Base-by-base conservation (phyloP, 768 basidiomycete species). In the Pholiota conissans region DNA sequence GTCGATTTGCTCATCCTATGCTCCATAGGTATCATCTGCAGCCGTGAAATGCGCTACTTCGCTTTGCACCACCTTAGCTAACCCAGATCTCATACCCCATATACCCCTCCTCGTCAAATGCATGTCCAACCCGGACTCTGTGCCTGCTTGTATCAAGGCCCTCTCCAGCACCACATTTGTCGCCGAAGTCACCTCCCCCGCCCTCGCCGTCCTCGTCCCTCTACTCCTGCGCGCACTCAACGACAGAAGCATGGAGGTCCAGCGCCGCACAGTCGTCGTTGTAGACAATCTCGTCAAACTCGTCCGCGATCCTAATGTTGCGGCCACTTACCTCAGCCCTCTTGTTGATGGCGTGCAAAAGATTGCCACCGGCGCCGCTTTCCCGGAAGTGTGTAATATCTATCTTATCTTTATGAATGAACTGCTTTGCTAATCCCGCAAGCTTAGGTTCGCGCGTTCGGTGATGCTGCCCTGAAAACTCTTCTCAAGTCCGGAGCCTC, bases 231-330 rank as follows among this genome's bases (percentile, higher is more conserved):
- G 96, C 67, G 95, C 93, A 9, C 79, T 98, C 65, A 95, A 95
- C 63, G 95, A 97, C 70, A 84, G 95, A 62, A 94, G 93, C 57
- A 97, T 95, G 88, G 95, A 97, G 65, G 92, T 95, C 18, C 94
- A 96, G 69, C 89, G 96, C 56, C 87, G 96, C 57, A 89, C 93
- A 0, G 95, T 97, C 57, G 88, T 98, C 49, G 93, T 98, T 67
- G 85, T 95, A 59, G 94, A 96, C 68, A 98, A 98, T 74, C 80
- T 98, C 54, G 95, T 97, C 74, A 98, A 98, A 75, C 90, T 98
- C 60, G 96, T 98, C 39, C 90, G 96, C 61, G 86, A 95, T 66
- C 90, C 92, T 2, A 86, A 82, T 58, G 85, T 98, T 35, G 96
- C 96, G 50, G 95, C 95, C 3, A 82, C 82, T 30, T 95, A 98